These are phyloP conservation scores for Eucalyptus regnans DNA, from an alignment of 345 rosid species.

Conservation along the genomic window DNA sequence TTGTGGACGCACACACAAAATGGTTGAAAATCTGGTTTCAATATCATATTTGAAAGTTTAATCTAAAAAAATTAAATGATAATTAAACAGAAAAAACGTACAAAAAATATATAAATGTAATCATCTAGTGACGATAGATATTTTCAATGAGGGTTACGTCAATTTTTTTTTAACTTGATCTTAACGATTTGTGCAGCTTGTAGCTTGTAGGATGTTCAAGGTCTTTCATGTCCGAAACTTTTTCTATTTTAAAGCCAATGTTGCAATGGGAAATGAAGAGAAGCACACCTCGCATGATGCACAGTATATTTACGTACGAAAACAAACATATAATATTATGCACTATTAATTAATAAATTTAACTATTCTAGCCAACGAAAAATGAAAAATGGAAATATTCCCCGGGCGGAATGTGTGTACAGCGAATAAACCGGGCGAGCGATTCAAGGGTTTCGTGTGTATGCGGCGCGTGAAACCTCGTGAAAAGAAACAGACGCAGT, in stretches of 20 bases:
- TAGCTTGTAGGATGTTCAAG: neutral
- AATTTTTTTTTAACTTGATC: neutral
- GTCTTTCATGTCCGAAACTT: neutral
- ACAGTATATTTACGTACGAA: neutral
- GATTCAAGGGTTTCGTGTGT: neutral
- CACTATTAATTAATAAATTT: neutral
- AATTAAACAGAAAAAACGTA: rapidly evolving
- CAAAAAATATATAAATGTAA: neutral
- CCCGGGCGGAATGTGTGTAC: neutral
- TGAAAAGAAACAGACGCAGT: neutral
- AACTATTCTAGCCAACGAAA: neutral
- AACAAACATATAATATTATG: neutral
- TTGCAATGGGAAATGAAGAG: neutral
- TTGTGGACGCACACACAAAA: neutral
- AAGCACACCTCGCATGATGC: neutral
- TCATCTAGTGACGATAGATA: neutral
- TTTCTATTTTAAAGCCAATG: neutral
- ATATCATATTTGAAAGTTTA: neutral
- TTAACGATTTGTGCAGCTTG: neutral
- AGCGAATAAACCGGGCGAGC: neutral
- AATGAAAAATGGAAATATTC: neutral
- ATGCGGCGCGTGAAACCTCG: neutral
- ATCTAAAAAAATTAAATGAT: neutral
- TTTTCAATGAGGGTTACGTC: neutral
- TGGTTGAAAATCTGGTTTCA: rapidly evolving